Base-by-base conservation (phyloP, 768 basidiomycete species). In the Obba rivulosa region DNA sequence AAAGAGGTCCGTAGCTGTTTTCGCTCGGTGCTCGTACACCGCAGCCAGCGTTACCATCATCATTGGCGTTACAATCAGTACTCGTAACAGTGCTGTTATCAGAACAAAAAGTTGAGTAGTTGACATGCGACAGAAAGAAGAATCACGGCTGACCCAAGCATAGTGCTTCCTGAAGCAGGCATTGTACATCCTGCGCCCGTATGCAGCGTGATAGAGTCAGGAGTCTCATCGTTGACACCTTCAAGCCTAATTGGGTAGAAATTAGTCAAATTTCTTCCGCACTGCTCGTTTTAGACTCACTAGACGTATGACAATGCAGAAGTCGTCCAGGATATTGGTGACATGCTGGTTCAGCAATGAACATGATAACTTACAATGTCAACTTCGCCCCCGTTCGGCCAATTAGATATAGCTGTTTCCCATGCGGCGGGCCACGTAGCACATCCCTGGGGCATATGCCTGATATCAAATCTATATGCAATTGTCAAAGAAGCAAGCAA, bases 391-490 rank as follows among this genome's bases (percentile, higher is more conserved):
- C 54, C 50, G 44, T 66, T 60, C 2, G 80, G 81, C 81, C 81
- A 85, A 45, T 66, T 63, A 4, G 59, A 51, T 34, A 58, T 55
- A 31, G 68, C 76, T 14, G 70, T 64, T 35, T 78, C 77, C 80
- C 79, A 81, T n/a, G 75, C 58, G 9, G 80, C 80, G 7, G 81
- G 78, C 78, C 79, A 79, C 18, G 69, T 71, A 39, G 42, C 56
- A 40, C 52, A 59, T 16, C 80, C 80, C 53, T 78, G 67, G 10
- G 81, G 81, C 78, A 82, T 82, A 57, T 82, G 80, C 17, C 69
- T 62, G 42, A 81, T 54, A 56, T 81, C 73, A 52, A 78, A 60
- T 37, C 62, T 63, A 43, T 3, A 20, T 39, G 20, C 17, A 39
- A 3, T 8, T 8, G 40, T 40, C 18, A 41, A 31, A 8, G 16